phyloP scores from a whole-genome alignment of 768 basidiomycete species.

The Leccinum longicurvipes region DNA sequence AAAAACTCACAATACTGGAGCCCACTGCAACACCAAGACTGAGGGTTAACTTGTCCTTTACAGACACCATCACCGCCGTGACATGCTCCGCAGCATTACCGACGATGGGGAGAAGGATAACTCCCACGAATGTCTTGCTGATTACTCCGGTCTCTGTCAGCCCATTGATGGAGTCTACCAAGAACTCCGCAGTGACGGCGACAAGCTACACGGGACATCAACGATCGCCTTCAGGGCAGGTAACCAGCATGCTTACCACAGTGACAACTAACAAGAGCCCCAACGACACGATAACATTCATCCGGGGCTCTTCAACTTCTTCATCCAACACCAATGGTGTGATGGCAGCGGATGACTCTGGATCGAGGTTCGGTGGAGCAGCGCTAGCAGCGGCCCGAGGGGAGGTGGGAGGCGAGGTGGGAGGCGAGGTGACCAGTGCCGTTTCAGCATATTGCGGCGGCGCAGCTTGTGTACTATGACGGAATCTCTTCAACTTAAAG shows the following conservation, averaged over 20 bases:
- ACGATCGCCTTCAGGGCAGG: neutral
- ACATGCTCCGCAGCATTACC: conserved; percentile 91
- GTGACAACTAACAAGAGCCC: conserved; percentile 56
- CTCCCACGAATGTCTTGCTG: conserved; percentile 77
- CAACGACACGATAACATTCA: conserved; percentile 56
- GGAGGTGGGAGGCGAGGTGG: neutral
- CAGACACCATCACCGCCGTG: conserved; percentile 88
- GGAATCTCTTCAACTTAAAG: conserved; percentile 23
- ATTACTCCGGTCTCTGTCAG: conserved; percentile 57
- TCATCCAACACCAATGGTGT: conserved; percentile 10
- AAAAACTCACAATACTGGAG: conserved; percentile 64
- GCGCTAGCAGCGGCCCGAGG: neutral
- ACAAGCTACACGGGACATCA: conserved; percentile 38
- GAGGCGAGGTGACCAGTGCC: conserved; percentile 4
- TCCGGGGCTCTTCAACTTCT: conserved; percentile 42
- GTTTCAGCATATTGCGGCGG: conserved; percentile 3
- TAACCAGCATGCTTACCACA: conserved; percentile 42
- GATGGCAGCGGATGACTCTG: conserved; percentile 5
- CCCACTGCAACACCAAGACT: conserved; percentile 90
- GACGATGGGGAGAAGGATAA: conserved; percentile 88
- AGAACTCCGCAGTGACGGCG: conserved; percentile 55
- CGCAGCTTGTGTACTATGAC: conserved; percentile 8
- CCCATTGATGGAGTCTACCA: conserved; percentile 82
- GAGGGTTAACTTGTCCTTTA: conserved; percentile 85
- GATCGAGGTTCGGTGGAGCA: conserved; percentile 3